Percentiles rank a stretch among this genome's conserved stretches.
phyloP scores from a whole-genome alignment of 768 basidiomycete genomes.

The Kwoniella sp. region DNA sequence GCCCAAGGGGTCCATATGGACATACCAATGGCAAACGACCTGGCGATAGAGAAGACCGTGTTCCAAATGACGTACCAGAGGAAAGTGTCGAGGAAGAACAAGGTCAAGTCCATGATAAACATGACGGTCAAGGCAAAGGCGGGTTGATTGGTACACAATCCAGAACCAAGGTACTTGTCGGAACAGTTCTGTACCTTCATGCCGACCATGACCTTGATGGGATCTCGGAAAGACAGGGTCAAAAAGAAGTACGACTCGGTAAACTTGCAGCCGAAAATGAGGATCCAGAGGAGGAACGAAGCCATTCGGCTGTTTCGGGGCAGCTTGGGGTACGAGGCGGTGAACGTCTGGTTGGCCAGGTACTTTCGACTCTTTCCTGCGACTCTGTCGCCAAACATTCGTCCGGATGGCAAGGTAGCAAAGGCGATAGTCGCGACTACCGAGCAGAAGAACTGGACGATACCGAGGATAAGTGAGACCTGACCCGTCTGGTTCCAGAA shows the following conservation, averaged over 20 bases:
- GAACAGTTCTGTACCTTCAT: constrained; percentile 91
- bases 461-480: constrained; percentile 83
- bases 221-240: constrained; percentile 86
- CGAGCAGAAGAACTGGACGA: constrained; percentile 94
- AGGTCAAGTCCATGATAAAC: constrained; percentile 95
- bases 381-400: constrained; percentile 98
- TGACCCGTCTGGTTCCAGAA: constrained; percentile 65
- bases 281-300: constrained; percentile 76
- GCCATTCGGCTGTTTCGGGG: constrained; percentile 64
- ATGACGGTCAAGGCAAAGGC: constrained; percentile 94
- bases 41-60: constrained; percentile 62
- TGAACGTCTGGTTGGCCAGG: constrained; percentile 96
- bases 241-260: constrained; percentile 97
- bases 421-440: constrained; percentile 80
- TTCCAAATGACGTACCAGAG: constrained; percentile 99
- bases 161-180: constrained; percentile 78
- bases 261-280: constrained; percentile 95
- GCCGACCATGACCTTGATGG: constrained; percentile 88
- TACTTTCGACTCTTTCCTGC: constrained; percentile 94
- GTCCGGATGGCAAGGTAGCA: constrained; percentile 85
- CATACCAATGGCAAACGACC: constrained; percentile 83
- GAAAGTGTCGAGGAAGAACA: constrained; percentile 99
- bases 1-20: constrained; percentile 99
- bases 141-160: constrained; percentile 84
- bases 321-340: constrained; percentile 82